These are phyloP conservation scores for Kappamyces sp. DNA, from an alignment of 192 early-diverging fungal species.

Conservation along the genomic window DNA sequence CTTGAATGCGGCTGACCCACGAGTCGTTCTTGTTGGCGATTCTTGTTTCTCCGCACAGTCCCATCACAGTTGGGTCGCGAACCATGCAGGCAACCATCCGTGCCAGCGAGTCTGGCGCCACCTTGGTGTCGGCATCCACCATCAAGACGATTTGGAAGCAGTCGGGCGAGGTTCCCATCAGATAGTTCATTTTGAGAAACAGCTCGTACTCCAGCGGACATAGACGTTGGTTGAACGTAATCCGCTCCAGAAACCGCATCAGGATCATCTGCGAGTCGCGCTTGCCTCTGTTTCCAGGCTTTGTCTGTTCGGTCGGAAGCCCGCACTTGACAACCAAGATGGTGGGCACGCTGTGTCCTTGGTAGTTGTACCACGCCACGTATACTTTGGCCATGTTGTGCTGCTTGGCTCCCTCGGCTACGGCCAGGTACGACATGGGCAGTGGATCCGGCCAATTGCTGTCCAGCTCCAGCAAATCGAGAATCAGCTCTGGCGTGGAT, in stretches of 20 bases:
- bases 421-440: constrained; percentile 60
- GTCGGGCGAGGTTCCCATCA: constrained; percentile 84
- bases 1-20: constrained; percentile 92
- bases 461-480: constrained; percentile 51
- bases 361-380: constrained; percentile 41
- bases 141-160: constrained; percentile 55
- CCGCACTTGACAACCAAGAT: constrained; percentile 51
- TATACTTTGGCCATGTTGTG: constrained; percentile 86
- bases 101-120: constrained; percentile 45
- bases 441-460: constrained; percentile 37
- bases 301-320: constrained; percentile 27
- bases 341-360: constrained; percentile 34
- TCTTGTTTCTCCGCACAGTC: constrained; percentile 93
- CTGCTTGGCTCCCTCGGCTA: constrained; percentile 82
- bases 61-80: constrained; percentile 80
- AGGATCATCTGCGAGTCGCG: constrained; percentile 94
- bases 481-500: constrained; percentile 74
- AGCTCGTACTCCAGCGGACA: constrained; percentile 82
- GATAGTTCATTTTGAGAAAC: constrained; percentile 76
- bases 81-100: constrained; percentile 60
- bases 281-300: constrained; percentile 76
- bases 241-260: constrained; percentile 86
- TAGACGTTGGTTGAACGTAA: constrained; percentile 80
- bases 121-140: constrained; percentile 91
- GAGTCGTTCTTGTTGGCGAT: constrained; percentile 90